Conservation (phyloP, 345 rosid genomes). For the Eucalyptus regnans region DNA sequence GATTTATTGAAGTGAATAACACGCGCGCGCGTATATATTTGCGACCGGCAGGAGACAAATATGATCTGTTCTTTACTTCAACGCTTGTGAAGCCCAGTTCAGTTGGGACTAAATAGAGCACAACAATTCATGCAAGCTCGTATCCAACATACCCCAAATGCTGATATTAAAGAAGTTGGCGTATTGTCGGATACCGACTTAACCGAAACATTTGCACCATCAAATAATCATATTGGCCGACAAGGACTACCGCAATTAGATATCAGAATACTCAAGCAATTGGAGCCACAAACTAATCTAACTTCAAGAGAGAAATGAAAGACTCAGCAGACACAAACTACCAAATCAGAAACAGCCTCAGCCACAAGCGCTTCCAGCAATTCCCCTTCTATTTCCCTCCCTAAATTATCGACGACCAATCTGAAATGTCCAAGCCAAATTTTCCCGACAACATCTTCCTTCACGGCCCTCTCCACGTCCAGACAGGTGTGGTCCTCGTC, state of each 20-base stretch:
- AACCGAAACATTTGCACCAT: background rate
- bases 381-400: constrained; percentile 43
- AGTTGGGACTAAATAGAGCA: background rate
- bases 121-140: background rate
- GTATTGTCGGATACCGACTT: background rate
- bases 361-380: constrained; percentile 68
- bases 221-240: background rate
- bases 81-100: background rate
- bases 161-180: background rate
- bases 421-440: constrained; percentile 44
- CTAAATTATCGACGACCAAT: constrained; percentile 33
- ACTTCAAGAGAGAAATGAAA: background rate
- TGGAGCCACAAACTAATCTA: background rate
- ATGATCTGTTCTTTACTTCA: background rate
- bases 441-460: constrained; percentile 54
- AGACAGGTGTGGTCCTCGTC: constrained; percentile 43
- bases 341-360: constrained; percentile 55
- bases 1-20: background rate
- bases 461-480: constrained; percentile 47
- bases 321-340: background rate
- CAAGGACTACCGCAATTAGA: background rate
- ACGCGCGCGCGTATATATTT: background rate
- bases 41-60: background rate
- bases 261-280: background rate
- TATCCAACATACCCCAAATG: background rate